Evolutionary conservation across 1,139 yeast genomes (phyloP).

Genomic region (Kodamaea alishanica): DNA sequence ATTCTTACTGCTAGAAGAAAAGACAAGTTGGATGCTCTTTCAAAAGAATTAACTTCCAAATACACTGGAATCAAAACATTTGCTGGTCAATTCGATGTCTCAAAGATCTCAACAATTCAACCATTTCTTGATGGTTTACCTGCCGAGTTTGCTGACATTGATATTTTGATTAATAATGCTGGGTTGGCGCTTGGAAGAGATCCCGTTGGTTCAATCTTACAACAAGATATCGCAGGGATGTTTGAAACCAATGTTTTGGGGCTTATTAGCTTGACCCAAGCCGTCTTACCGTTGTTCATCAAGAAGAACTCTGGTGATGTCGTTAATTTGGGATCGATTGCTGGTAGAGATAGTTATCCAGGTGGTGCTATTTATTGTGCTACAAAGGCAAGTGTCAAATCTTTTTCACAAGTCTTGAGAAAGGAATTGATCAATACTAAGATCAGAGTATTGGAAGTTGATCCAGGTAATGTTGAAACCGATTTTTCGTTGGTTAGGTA

Average conservation of each 20-base stretch:
- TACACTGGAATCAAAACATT: slow-evolving; percentile 29
- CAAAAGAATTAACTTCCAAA: slow-evolving; percentile 22
- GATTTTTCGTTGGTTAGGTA: slow-evolving; percentile 77
- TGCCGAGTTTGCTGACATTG: slow-evolving; percentile 35
- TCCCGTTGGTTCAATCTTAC: slow-evolving; percentile 30
- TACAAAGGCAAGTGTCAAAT: slow-evolving; percentile 77
- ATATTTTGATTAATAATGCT: slow-evolving; percentile 41
- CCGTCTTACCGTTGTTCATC: slow-evolving; percentile 40
- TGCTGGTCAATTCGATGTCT: slow-evolving; percentile 31
- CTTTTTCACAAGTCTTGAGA: slow-evolving; percentile 72
- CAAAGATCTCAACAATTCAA: slow-evolving; percentile 31
- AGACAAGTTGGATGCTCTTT: slow-evolving; percentile 32
- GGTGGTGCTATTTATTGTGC: slow-evolving; percentile 87
- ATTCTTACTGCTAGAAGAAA: slow-evolving; percentile 42
- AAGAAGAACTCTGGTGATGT: slow-evolving; percentile 66
- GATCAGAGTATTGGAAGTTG: slow-evolving; percentile 76
- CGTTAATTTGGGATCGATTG: slow-evolving; percentile 81
- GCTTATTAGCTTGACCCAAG: slow-evolving; percentile 38
- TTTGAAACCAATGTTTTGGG: slow-evolving; percentile 43
- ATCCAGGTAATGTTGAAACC: slow-evolving; percentile 87
- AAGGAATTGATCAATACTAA: slow-evolving; percentile 72
- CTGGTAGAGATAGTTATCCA: slow-evolving; percentile 84
- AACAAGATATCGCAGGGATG: slow-evolving; percentile 36
- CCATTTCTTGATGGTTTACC: slow-evolving; percentile 33
- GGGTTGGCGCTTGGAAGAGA: slow-evolving; percentile 44